Evolutionary conservation across 768 basidiomycete genomes (phyloP).

Genomic region (Termitomyces heimii): DNA sequence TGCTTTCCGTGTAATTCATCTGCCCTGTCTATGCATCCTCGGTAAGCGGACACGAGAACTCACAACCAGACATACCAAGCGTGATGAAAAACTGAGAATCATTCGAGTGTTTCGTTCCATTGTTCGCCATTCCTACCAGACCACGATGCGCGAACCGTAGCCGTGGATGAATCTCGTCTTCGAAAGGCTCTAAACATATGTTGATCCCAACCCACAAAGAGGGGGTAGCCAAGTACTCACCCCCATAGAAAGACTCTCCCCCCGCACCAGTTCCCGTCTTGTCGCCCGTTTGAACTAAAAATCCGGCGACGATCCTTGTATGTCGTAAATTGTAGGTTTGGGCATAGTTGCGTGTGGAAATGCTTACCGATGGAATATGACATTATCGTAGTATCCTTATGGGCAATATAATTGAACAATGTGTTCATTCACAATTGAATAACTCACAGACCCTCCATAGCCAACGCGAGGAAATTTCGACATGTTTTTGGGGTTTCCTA

Average conservation of each 20-base stretch:
- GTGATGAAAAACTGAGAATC: slow-evolving; percentile 96
- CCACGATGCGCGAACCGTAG: slow-evolving; percentile 88
- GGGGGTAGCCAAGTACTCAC: slow-evolving; percentile 24
- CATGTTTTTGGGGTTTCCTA: slow-evolving; percentile 94
- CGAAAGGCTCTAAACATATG: slow-evolving; percentile 66
- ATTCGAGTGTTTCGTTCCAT: slow-evolving; percentile 81
- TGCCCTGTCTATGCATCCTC: slow-evolving; percentile 56
- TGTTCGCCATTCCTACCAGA: slow-evolving; percentile 91
- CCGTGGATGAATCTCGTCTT: slow-evolving; percentile 92
- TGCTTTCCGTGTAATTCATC: slow-evolving; percentile 94
- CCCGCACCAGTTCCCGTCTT: slow-evolving; percentile 86
- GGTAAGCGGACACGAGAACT: background rate
- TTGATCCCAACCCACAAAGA: background rate
- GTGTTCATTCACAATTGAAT: background rate
- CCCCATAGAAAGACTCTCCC: slow-evolving; percentile 95
- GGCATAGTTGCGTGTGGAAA: background rate
- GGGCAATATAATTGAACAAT: background rate
- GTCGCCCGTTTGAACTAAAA: slow-evolving; percentile 95
- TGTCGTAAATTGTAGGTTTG: background rate
- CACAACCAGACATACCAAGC: slow-evolving; percentile 46
- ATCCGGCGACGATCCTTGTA: slow-evolving; percentile 72
- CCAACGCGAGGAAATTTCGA: slow-evolving; percentile 82
- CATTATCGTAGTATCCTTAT: slow-evolving; percentile 91
- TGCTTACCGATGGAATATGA: slow-evolving; percentile 84
- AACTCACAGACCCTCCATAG: slow-evolving; percentile 76